Percentiles rank a stretch among this genome's conserved stretches.
These are phyloP conservation scores for Protomyces lactucae-debilis DNA, from an alignment of 1,139 yeast genomes.

Conservation along the genomic window DNA sequence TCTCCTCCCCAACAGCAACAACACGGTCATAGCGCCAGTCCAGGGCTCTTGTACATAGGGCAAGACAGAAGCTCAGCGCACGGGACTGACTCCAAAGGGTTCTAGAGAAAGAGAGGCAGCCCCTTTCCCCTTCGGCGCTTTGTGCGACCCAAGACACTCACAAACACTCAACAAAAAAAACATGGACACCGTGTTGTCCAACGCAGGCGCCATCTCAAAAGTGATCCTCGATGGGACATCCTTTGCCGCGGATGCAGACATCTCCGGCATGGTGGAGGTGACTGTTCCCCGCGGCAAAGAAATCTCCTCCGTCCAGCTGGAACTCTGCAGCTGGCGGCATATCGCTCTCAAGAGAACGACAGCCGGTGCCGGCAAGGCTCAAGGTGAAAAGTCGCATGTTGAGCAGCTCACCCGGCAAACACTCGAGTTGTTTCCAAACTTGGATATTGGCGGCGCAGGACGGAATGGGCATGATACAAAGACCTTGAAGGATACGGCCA, in stretches of 20 bases:
- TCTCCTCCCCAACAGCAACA: too few relatives aligned
- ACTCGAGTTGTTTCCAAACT: conserved; percentile 19
- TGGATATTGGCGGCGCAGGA: not conserved
- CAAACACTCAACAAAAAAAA: not conserved
- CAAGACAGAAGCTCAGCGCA: too few relatives aligned
- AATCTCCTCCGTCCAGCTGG: conserved; percentile 14
- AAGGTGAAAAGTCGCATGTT: conserved; percentile 6
- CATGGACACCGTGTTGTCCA: not conserved
- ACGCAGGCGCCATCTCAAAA: not conserved
- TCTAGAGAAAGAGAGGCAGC: too few relatives aligned
- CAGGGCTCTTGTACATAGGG: too few relatives aligned
- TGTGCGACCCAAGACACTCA: too few relatives aligned
- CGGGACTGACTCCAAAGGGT: too few relatives aligned
- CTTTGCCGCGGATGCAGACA: conserved; percentile 9
- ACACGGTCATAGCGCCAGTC: too few relatives aligned
- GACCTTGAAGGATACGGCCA: conserved; percentile 14
- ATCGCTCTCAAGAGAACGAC: not conserved
- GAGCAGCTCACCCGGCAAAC: conserved; percentile 18
- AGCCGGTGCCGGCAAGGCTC: too few relatives aligned
- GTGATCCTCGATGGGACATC: conserved; percentile 2
- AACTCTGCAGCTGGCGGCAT: conserved; percentile 20
- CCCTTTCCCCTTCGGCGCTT: too few relatives aligned
- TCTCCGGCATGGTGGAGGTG: conserved; percentile 18
- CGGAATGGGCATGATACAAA: conserved; percentile 19
- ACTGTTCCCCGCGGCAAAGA: conserved; percentile 15